A percentile compares a stretch with the other conserved stretches of the same genome.
Conservation (phyloP, 176 grass and related monocot genomes). For the Echinochloa phyllopogon region DNA sequence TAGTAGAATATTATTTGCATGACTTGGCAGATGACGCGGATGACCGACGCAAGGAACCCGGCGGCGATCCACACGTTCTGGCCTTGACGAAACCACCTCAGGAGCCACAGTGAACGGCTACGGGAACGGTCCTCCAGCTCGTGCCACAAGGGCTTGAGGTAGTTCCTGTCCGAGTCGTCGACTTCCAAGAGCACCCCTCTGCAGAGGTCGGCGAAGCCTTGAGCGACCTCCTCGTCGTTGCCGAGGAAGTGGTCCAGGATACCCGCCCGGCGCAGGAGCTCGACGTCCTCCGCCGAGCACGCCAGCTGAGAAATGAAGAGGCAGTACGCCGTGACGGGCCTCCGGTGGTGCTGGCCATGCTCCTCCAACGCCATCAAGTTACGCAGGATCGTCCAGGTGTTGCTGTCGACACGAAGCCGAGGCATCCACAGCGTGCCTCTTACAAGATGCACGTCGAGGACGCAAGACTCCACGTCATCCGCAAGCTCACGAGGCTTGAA, state of each 20-base stretch:
- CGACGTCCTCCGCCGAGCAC: conserved; percentile 2
- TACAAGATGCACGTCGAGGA: conserved; percentile 10
- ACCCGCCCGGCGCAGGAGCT: neutral
- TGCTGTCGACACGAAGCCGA: neutral
- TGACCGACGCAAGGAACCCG: no score
- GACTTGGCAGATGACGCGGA: no score
- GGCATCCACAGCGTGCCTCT: neutral
- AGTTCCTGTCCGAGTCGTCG: neutral
- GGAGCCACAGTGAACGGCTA: no score
- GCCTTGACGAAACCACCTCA: no score
- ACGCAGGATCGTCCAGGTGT: conserved; percentile 10
- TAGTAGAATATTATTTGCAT: no score
- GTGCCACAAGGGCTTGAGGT: neutral
- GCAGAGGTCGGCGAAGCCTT: neutral
- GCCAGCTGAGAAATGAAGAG: conserved; percentile 37
- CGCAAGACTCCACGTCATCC: neutral
- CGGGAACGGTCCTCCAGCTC: neutral
- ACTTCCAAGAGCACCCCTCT: neutral
- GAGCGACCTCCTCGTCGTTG: neutral
- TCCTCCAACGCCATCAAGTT: conserved; percentile 36
- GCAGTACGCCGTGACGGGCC: conserved; percentile 24
- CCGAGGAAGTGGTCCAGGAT: neutral
- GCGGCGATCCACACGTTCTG: no score
- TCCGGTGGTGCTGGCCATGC: no score
- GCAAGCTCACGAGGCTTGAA: neutral